Base-by-base conservation (phyloP, 2,329 filamentous ascomycete genomes). In the Salinomyces thailandicus region DNA sequence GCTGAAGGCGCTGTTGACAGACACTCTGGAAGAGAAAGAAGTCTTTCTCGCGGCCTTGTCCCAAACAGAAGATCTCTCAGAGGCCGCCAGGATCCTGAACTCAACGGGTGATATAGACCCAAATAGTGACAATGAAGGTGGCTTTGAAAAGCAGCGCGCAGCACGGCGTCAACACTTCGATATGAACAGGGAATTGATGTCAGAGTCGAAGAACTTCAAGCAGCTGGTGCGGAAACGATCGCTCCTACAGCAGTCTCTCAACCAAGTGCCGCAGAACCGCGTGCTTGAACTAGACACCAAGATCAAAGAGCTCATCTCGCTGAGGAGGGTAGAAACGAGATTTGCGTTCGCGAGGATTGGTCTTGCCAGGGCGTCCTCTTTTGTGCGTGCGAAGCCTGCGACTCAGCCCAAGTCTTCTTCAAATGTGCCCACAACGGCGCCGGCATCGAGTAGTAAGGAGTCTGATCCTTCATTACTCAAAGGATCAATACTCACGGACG, bases 311-410 rank as follows among this genome's bases (percentile, higher is more conserved):
- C 36, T 18, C 4, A 33, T 38, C 11, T 13, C 13, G 13, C 15
- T 27, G 11, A 35, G 28, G 13, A 35, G 28, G 19, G 18, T 22
- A n/a, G 33, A 35, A 27, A 22, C 26, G 9, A 26, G 12, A 11
- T 11, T 13, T 5, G 12, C 35, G 6, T 20, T 31, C 12, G 29
- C 16, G 13, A 38, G 46, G 20, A 33, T 43, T 24, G 41, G 45
- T 15, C 39, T 33, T 13, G 20, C 20, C 7, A 24, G 20, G 7
- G n/a, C n/a, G 20, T 24, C 20, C 7, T 24, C 20, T 24, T 24
- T 24, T 24, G 20, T n/a, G 7, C 20, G 20, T 24, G 7, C 20
- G 7, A n/a, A 7, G 20, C 20, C 7, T 24, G 20, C 20, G n/a
- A n/a, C n/a, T n/a, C n/a, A n/a, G n/a, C n/a, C n/a, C n/a, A n/a